A percentile compares a stretch with the other conserved stretches of the same genome.
phyloP scores from a whole-genome alignment of 2,329 filamentous ascomycete genomes.

The Apiospora hydei region DNA sequence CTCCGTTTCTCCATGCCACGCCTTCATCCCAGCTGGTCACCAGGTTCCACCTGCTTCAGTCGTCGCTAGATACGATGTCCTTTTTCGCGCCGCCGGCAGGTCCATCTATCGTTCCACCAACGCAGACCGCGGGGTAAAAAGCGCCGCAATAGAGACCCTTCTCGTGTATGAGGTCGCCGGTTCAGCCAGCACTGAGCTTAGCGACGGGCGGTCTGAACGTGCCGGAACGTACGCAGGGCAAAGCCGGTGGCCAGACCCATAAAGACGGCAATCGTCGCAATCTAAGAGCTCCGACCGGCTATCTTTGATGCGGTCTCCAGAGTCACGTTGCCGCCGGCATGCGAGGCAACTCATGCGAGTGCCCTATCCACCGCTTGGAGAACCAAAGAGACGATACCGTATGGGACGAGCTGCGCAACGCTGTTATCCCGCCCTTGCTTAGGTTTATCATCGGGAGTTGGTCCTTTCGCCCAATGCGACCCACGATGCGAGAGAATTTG shows the following conservation, averaged over 20 bases:
- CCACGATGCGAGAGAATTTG: slow-evolving; percentile 57
- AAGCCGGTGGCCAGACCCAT: slow-evolving; percentile 59
- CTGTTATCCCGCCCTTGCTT: background rate
- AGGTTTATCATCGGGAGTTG: background rate
- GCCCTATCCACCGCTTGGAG: slow-evolving; percentile 69
- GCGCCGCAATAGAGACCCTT: slow-evolving; percentile 63
- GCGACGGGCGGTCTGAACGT: slow-evolving; percentile 52
- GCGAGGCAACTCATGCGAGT: slow-evolving; percentile 53
- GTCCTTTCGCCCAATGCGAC: slow-evolving; percentile 29
- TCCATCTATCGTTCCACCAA: slow-evolving; percentile 30
- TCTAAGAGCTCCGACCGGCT: slow-evolving; percentile 69
- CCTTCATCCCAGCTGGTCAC: background rate
- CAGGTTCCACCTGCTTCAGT: background rate
- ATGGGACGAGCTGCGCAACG: slow-evolving; percentile 62
- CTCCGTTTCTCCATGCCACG: background rate
- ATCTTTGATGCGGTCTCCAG: slow-evolving; percentile 69
- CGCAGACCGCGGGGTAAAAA: slow-evolving; percentile 50
- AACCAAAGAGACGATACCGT: slow-evolving; percentile 66
- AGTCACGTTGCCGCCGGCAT: slow-evolving; percentile 43
- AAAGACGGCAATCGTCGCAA: slow-evolving; percentile 62
- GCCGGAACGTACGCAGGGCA: slow-evolving; percentile 50
- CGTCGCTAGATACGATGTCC: background rate
- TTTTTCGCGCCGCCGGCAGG: background rate
- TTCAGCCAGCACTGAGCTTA: slow-evolving; percentile 71
- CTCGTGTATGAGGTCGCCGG: slow-evolving; percentile 61